These are phyloP conservation scores for Carex sylvatica DNA, from an alignment of 202 grass and related monocot genomes.

Conservation along the genomic window DNA sequence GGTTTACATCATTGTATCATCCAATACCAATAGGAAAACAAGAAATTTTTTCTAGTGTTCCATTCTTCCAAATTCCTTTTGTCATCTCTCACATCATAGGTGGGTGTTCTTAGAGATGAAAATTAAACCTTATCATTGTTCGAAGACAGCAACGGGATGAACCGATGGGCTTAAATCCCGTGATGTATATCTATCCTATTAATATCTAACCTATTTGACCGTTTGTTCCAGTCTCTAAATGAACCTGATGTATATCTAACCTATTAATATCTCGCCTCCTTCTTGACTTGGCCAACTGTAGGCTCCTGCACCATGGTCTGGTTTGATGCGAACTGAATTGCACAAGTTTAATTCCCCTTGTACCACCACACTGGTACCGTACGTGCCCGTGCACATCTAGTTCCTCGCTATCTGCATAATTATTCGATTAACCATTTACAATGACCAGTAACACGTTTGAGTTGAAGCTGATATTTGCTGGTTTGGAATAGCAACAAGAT, in stretches of 20 bases:
- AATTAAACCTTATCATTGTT: no score
- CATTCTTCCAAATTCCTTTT: no score
- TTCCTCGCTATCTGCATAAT: not conserved
- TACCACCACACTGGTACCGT: not conserved
- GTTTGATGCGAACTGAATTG: not conserved
- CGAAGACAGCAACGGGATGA: no score
- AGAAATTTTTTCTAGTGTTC: no score
- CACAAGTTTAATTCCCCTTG: not conserved
- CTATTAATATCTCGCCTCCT: not conserved
- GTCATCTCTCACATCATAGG: no score
- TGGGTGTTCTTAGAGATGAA: no score
- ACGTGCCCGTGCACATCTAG: not conserved
- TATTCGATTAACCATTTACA: not conserved
- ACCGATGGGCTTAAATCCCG: no score
- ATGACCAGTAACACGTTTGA: not conserved
- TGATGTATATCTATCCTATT: no score
- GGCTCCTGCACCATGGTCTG: not conserved
- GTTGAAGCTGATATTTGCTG: not conserved
- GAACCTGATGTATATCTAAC: not conserved
- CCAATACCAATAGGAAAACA: no score
- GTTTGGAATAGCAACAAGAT: not conserved
- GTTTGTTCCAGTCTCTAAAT: not conserved
- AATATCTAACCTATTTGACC: not conserved
- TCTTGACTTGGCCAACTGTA: not conserved
- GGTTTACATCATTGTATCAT: no score